These are phyloP conservation scores for Verbena officinalis DNA, from an alignment of 257 asterid species.

Conservation along the genomic window DNA sequence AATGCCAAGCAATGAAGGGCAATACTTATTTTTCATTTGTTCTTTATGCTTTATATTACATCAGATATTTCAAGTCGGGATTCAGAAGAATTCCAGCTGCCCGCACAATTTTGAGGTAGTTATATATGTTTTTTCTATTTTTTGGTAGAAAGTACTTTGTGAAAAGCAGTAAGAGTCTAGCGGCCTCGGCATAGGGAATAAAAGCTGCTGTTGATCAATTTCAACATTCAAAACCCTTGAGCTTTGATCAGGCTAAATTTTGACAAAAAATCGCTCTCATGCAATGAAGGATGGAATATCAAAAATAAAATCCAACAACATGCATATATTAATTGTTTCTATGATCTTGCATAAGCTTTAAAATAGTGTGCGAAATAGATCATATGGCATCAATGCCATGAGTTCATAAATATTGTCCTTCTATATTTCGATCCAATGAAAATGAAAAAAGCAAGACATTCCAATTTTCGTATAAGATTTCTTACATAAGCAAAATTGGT, in stretches of 20 bases:
- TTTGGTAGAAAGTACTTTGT: neutral
- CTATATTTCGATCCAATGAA: slow-evolving; percentile 10
- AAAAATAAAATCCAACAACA: neutral
- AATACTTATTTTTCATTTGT: too few relatives aligned
- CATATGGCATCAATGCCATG: slow-evolving; percentile 16
- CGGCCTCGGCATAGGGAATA: neutral
- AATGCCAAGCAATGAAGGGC: slow-evolving; percentile 21
- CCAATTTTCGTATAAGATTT: neutral
- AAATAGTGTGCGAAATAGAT: neutral
- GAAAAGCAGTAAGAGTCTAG: neutral
- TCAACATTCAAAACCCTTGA: neutral
- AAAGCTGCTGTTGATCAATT: neutral
- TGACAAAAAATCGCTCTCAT: neutral
- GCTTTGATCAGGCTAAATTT: neutral
- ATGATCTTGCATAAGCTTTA: neutral
- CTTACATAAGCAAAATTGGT: neutral
- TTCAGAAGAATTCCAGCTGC: too few relatives aligned
- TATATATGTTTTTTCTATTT: too few relatives aligned
- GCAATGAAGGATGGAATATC: neutral
- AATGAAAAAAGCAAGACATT: slow-evolving; percentile 4
- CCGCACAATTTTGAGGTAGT: too few relatives aligned
- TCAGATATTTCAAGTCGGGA: too few relatives aligned
- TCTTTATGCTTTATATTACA: too few relatives aligned
- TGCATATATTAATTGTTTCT: neutral
- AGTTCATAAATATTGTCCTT: neutral